These are phyloP conservation scores for Clarireedia monteithiana DNA, from an alignment of 2,329 filamentous ascomycete species.

Conservation along the genomic window DNA sequence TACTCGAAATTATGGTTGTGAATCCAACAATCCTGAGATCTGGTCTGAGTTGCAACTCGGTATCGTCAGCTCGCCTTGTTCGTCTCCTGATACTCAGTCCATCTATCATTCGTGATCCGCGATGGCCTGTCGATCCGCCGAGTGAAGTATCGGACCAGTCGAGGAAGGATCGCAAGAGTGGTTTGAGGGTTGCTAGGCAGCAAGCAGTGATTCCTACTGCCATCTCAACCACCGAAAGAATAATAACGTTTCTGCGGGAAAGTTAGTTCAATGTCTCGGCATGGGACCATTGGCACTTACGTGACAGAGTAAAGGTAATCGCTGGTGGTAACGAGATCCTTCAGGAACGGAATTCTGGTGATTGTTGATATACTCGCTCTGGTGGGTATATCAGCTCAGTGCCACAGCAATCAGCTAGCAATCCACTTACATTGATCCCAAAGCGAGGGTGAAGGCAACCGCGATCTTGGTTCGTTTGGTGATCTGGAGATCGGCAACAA, in stretches of 20 bases:
- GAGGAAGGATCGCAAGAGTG: conserved; percentile 21
- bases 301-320: conserved; percentile 24
- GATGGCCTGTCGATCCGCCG: background rate
- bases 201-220: conserved; percentile 21
- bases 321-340: conserved; percentile 11
- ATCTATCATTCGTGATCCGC: background rate
- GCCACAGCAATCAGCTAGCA: background rate
- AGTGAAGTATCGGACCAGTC: conserved; percentile 4
- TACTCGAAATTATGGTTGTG: conserved; percentile 5
- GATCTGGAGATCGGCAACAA: conserved; percentile 35
- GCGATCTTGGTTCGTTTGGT: conserved; percentile 32
- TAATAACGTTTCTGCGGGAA: background rate
- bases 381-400: background rate
- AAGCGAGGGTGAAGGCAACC: conserved; percentile 24
- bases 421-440: conserved; percentile 32
- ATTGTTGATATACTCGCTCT: conserved; percentile 26
- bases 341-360: conserved; percentile 23
- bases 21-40: conserved; percentile 6
- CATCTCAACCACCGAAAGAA: conserved; percentile 18
- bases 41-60: background rate
- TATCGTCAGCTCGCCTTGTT: background rate
- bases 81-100: background rate
- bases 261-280: background rate
- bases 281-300: conserved; percentile 16
- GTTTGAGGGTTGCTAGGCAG: conserved; percentile 21